Evolutionary conservation across 2,329 filamentous ascomycete species (phyloP).

Genomic region (Lachnellula occidentalis): DNA sequence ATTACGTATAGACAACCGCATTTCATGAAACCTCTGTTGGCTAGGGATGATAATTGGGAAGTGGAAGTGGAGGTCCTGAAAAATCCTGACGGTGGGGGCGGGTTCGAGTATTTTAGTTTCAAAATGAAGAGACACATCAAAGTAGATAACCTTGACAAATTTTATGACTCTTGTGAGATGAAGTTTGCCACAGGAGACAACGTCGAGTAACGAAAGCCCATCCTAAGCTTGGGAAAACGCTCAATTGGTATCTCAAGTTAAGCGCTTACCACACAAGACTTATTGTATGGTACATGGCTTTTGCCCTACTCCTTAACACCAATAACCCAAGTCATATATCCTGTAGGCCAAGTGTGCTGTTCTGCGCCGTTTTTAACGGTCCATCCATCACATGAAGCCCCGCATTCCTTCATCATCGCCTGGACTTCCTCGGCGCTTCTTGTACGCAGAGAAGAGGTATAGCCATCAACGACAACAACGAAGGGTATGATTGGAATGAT

Average conservation of each 20-base stretch:
- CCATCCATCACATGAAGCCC: constrained; percentile 38
- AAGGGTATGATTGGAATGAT: constrained; percentile 61
- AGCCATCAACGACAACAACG: constrained; percentile 63
- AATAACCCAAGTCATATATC: constrained; percentile 42
- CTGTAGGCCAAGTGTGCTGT: constrained; percentile 42
- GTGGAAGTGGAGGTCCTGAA: constrained; percentile 39
- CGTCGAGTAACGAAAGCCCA: too few relatives aligned
- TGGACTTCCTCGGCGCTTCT: constrained; percentile 62
- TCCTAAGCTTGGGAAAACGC: not conserved
- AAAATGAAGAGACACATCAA: constrained; percentile 30
- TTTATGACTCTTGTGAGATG: too few relatives aligned
- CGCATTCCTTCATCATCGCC: constrained; percentile 49
- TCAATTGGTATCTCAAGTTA: not conserved
- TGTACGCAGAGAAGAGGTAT: constrained; percentile 61
- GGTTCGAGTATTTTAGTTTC: constrained; percentile 46
- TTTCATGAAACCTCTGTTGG: constrained; percentile 46
- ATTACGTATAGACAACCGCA: constrained; percentile 50
- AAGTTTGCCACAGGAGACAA: too few relatives aligned
- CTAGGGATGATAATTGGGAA: constrained; percentile 38
- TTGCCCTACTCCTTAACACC: constrained; percentile 30
- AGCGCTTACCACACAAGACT: not conserved
- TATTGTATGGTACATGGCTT: not conserved
- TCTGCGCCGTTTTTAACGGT: constrained; percentile 35
- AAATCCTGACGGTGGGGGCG: constrained; percentile 34
- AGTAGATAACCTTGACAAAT: not conserved